Base-by-base conservation (phyloP, 805 yeast genomes). In the Danielozyma ontarioensis region DNA sequence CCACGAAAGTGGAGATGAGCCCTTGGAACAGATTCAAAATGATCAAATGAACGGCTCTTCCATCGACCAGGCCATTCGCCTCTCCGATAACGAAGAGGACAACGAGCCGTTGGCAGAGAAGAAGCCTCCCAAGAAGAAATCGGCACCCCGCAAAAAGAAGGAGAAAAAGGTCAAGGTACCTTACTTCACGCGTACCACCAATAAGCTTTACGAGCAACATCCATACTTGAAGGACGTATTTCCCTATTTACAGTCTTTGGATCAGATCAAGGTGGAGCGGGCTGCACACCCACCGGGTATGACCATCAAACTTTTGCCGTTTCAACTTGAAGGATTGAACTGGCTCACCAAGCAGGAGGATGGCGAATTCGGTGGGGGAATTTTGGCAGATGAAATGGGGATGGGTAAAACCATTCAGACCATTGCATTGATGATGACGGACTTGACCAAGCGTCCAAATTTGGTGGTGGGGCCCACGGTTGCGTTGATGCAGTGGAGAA, bases 351-450 rank as follows among this genome's bases (percentile, higher is more conserved):
- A 76, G 31, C 97, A 90, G 59, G 97, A 90, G 51, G 78, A 78
- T 15, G 70, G 84, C 16, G 72, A 68, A 27, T 90, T 83, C 57
- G 69, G 74, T 12, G 98, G 98, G 17, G 98, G 97, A 12, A 81
- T 93, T 7, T 64, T 93, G 29, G 97, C 98, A 4, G 99, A 93
- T 64, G 99, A 93, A 59, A 93, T 93, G 99, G 99, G 99, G 24
- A 90, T 93, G 97, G 99, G 99, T 42, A 93, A 93, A 50, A 93
- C 99, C 1, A 89, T 93, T 31, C 98, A 93, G 60, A 90, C 96
- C 25, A 90, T 93, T 40, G 93, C 94, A 0, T 60, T 93, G 28
- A 75, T 93, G 51, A 76, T 89, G 78, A 57, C 70, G 29, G 94
- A 87, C 55, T 53, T 70, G 31, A 49, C 64, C 0, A 80, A 78